Conservation (phyloP, 805 yeast genomes). For the Myxozyma mucilagina region DNA sequence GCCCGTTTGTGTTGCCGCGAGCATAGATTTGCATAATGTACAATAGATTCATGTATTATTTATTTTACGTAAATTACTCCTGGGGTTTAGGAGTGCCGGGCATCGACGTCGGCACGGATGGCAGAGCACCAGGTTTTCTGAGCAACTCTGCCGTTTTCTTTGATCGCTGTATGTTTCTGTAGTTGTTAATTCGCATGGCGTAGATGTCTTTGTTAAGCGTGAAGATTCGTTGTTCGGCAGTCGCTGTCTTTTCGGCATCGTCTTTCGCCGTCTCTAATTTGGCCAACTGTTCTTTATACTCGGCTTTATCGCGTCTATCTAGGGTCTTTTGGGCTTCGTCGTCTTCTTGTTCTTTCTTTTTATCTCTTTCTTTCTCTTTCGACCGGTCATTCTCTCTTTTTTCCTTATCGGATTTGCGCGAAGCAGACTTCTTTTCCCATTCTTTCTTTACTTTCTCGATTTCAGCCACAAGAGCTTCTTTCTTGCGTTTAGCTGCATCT, state of each 20-base stretch:
- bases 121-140: conserved; percentile 39
- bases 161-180: conserved; percentile 37
- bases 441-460: conserved; percentile 39
- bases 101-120: conserved; percentile 39
- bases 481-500: conserved; percentile 36
- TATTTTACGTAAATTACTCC: background rate
- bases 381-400: conserved; percentile 25
- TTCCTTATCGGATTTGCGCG: conserved; percentile 30
- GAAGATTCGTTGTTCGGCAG: conserved; percentile 44
- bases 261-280: conserved; percentile 24
- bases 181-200: conserved; percentile 43
- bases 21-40: conserved; percentile 1
- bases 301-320: conserved; percentile 33
- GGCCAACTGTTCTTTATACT: conserved; percentile 24
- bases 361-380: conserved; percentile 30
- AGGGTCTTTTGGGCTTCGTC: conserved; percentile 25
- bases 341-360: conserved; percentile 21
- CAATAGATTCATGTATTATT: too few relatives aligned
- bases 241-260: conserved; percentile 18
- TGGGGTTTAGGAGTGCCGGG: conserved; percentile 22
- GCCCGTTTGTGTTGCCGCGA: conserved; percentile 10
- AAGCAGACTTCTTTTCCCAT: conserved; percentile 37
- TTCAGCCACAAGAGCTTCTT: conserved; percentile 37
- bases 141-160: conserved; percentile 38
- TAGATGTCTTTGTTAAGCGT: conserved; percentile 47